Base-by-base conservation (phyloP, 2,329 filamentous ascomycete species). In the Paraconiothyrium sp. region DNA sequence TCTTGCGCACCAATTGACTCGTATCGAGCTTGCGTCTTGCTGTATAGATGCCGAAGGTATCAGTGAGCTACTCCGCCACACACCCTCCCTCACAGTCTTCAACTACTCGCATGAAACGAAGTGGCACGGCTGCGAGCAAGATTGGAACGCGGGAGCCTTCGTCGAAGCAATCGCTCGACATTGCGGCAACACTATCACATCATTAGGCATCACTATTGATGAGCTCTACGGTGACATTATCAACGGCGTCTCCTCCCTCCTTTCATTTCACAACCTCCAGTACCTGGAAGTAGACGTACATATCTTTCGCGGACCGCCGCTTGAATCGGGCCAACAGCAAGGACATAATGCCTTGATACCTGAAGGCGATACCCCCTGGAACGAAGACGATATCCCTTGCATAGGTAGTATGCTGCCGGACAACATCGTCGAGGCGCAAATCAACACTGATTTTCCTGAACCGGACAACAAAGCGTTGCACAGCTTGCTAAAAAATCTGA, bases 61-160 rank as follows among this genome's bases (percentile, higher is more conserved):
- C 1, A 66, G 69, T 0, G 58, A 57, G 7, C 61, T 78, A 0
- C 34, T 76, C 4, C 56, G 64, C 0, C 68, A 73, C 37, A 74
- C 74, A 14, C 73, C 74, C 1, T 58, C 60, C 10, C 63, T 78
- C 0, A 61, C 64, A 0, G 60, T 70, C 2, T 76, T 78, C 64
- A 71, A 64, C 14, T 78, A 78, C 60, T 76, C 74, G 1, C 75
- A 78, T 35, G 70, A 76, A 54, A 72, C 72, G 0, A 78, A 78
- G 60, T 74, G 72, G 70, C 70, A 75, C 32, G 74, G 70, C 27
- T 66, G 72, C 22, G 65, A 71, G 22, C 61, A 68, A 39, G 74
- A 78, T 58, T 78, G 75, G 75, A 78, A 76, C 34, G 65, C 73
- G 1, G 75, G 75, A 6, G 67, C 70, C n/a, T 71, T 78, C 35